Base-by-base conservation (phyloP, 176 grass and related monocot genomes). In the Ensete glaucum region DNA sequence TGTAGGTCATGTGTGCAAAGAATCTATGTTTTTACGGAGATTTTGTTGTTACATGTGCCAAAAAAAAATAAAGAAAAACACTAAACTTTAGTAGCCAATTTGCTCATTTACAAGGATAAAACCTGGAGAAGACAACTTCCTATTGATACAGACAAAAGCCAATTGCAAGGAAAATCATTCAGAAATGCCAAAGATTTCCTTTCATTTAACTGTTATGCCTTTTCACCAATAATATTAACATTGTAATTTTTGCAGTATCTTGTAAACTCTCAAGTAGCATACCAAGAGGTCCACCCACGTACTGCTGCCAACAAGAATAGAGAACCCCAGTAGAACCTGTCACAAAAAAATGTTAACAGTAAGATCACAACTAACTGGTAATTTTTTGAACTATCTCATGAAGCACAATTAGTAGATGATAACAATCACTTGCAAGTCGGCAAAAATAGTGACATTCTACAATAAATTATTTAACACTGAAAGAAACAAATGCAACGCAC, bases 271-370 rank as follows among this genome's bases (percentile, higher is more conserved):
- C 34, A 68, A 75, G 68, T 78, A 67, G 77, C 86, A 71, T 91
- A 99, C 96, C 96, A 99, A 70, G 20, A 99, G 82, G 88, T 99
- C 96, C 15, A 94, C 96, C 96, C 96, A 99, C 11, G 96, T 95
- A 67, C 96, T 99, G 85, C 96, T 91, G 54, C 96, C 96, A 15
- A 99, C 91, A 75, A 99, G 96, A 83, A 99, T 83, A 74, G 96
- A 99, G 71, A 99, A 99, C 53, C 96, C 96, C 43, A 99, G 73
- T 82, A 99, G 88, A 62, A 99, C 95, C 95, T 98, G 78, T 50
- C 43, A 66, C 53, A 21, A 71, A 9, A 68, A 13, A 78, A 29
- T 79, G 81, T 55, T 71, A 72, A 71, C 66, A 16, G 25, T 4
- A 67, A 12, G 52, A 76, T 20, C 50, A 74, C 76, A 0, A 34